phyloP scores from a whole-genome alignment of 768 basidiomycete species.

The Suillus bovinus region DNA sequence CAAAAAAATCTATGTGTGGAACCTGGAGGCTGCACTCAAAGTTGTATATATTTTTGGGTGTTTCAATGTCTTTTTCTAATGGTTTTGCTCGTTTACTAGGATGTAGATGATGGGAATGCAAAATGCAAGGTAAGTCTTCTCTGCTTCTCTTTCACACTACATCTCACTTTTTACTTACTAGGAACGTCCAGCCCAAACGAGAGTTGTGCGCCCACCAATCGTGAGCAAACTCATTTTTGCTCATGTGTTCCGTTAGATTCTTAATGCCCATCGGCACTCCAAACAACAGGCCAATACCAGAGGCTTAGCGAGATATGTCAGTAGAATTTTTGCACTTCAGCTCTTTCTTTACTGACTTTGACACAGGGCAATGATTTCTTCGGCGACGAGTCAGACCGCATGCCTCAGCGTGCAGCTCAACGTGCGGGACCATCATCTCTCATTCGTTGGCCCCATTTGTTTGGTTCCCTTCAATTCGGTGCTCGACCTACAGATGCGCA shows the following conservation, averaged over 20 bases:
- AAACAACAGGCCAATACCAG: neutral
- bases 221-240: neutral
- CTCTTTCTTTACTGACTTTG: neutral
- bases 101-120: neutral
- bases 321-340: neutral
- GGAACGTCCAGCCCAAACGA: neutral
- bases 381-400: too few species aligned
- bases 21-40: constrained; percentile 42
- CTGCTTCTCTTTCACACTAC: neutral
- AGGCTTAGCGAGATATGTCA: neutral
- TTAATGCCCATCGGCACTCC: too few species aligned
- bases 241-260: neutral
- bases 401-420: neutral
- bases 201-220: neutral
- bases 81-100: neutral
- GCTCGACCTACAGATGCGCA: neutral
- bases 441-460: neutral
- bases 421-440: neutral
- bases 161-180: neutral
- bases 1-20: constrained; percentile 76
- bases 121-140: neutral
- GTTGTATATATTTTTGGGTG: neutral
- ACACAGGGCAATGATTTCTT: neutral
- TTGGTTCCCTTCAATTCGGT: neutral
- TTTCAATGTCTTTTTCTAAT: neutral